Conservation (phyloP, 192 early-diverging fungal genomes). For the Coemansia sp. region DNA sequence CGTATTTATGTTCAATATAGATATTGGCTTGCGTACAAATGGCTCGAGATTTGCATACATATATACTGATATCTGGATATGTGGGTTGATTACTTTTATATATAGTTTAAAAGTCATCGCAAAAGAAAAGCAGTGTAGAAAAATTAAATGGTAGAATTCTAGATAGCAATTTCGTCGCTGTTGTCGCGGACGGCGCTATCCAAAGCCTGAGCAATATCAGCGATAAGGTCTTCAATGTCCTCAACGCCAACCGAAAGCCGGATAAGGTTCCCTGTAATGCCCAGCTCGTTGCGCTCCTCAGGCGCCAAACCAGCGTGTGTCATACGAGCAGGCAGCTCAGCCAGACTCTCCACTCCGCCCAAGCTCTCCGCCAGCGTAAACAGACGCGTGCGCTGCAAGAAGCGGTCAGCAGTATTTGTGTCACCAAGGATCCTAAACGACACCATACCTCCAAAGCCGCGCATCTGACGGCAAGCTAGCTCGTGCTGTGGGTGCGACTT, state of each 20-base stretch:
- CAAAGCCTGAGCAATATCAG: constrained; percentile 75
- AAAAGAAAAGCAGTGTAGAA: no score
- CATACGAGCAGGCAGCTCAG: constrained; percentile 94
- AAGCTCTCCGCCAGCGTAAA: constrained; percentile 97
- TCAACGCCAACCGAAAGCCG: constrained; percentile 94
- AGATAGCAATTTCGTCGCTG: constrained; percentile 13
- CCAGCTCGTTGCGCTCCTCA: constrained; percentile 81
- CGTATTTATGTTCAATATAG: no score
- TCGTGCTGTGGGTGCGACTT: constrained; percentile 89
- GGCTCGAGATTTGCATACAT: no score
- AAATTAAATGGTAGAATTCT: background rate
- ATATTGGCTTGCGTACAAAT: no score
- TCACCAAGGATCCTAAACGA: constrained; percentile 89
- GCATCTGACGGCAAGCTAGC: constrained; percentile 85
- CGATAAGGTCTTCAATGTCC: constrained; percentile 83
- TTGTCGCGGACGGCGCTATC: constrained; percentile 56
- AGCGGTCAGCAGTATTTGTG: constrained; percentile 77
- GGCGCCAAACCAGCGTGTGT: constrained; percentile 90
- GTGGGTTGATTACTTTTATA: no score
- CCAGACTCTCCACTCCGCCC: constrained; percentile 93
- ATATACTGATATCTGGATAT: no score
- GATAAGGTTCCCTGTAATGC: constrained; percentile 93
- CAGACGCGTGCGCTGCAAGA: constrained; percentile 76
- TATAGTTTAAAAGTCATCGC: no score
- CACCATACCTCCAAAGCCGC: constrained; percentile 97